phyloP scores from a whole-genome alignment of 306 rosid genomes.

The Datisca glomerata region DNA sequence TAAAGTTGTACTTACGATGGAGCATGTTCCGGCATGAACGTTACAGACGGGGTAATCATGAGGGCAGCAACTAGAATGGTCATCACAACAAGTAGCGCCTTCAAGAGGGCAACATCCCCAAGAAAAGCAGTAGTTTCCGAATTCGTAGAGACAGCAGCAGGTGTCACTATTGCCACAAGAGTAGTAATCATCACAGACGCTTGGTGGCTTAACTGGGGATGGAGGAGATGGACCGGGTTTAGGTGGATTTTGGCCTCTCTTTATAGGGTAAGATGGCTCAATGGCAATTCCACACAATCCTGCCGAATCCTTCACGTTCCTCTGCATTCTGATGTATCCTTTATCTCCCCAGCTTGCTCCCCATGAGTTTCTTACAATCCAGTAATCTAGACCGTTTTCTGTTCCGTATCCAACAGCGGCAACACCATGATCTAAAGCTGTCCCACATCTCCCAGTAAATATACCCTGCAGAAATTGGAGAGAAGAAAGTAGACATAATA shows the following conservation, averaged over 20 bases:
- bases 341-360: not conserved
- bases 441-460: not conserved
- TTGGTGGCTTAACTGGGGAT: not conserved
- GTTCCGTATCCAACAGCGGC: constrained; percentile 1
- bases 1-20: too few relatives aligned
- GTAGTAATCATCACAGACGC: not conserved
- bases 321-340: not conserved
- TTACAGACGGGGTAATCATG: not conserved
- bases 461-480: not conserved
- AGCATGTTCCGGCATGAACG: not conserved
- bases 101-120: constrained; percentile 7
- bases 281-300: not conserved
- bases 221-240: constrained; percentile 3
- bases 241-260: constrained; percentile 1
- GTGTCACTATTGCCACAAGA: not conserved
- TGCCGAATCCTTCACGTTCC: not conserved
- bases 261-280: not conserved
- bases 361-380: constrained; percentile 2
- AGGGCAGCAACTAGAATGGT: constrained; percentile 2
- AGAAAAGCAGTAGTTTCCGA: not conserved
- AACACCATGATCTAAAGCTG: not conserved
- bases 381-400: not conserved
- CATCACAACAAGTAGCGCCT: constrained; percentile 1
- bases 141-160: not conserved
- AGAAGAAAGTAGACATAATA: not conserved